These are phyloP conservation scores for Lactarius tabidus DNA, from an alignment of 768 basidiomycete species.

Conservation along the genomic window DNA sequence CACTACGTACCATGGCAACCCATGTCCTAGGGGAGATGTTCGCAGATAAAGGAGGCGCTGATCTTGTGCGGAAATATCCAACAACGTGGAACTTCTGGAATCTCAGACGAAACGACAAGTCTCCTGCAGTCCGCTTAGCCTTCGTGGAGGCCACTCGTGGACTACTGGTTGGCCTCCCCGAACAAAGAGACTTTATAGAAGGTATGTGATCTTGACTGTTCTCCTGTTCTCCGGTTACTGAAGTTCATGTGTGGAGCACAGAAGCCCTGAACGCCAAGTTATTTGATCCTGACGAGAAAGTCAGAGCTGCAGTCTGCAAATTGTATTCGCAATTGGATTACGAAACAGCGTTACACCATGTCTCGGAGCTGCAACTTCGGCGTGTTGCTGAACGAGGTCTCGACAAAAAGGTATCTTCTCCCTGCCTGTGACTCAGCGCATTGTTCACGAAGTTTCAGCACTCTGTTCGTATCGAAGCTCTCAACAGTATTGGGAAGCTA, in stretches of 20 bases:
- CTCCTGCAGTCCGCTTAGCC: conserved; percentile 62
- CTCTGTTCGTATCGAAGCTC: conserved; percentile 68
- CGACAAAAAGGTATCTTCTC: conserved; percentile 73
- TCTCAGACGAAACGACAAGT: conserved; percentile 72
- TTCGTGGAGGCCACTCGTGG: conserved; percentile 69
- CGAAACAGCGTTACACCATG: conserved; percentile 83
- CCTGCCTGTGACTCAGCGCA: background rate
- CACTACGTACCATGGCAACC: conserved; percentile 75
- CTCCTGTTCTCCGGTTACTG: background rate
- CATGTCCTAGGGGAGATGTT: conserved; percentile 90
- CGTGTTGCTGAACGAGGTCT: conserved; percentile 64
- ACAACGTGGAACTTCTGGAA: conserved; percentile 85
- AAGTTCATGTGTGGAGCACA: conserved; percentile 28
- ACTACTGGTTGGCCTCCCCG: conserved; percentile 61
- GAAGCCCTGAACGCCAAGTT: conserved; percentile 63
- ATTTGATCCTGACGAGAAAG: conserved; percentile 85
- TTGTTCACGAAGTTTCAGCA: conserved; percentile 35
- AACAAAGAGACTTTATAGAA: conserved; percentile 66
- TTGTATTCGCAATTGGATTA: conserved; percentile 83
- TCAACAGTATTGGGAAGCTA: conserved; percentile 69
- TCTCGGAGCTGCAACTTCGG: conserved; percentile 58
- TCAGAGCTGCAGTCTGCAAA: conserved; percentile 80
- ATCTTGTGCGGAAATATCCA: conserved; percentile 77
- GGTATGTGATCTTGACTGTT: conserved; percentile 41
- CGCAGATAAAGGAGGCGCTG: conserved; percentile 64